Evolutionary conservation across 2,329 filamentous ascomycete species (phyloP).

Genomic region (Ophiostoma quercus): DNA sequence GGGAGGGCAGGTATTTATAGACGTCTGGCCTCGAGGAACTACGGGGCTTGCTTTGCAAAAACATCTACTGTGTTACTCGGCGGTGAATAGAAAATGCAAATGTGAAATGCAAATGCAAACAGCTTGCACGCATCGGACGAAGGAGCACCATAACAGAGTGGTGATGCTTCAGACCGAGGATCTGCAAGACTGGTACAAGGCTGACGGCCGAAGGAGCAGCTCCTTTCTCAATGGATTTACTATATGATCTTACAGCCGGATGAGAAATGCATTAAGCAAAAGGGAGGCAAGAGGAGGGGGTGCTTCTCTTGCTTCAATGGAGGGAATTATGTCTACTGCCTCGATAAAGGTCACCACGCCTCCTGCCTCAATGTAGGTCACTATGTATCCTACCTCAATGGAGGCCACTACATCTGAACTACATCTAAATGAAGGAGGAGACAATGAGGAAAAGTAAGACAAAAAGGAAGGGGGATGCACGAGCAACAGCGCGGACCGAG

Average conservation of each 20-base stretch:
- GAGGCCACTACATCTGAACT: no score
- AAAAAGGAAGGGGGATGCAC: neutral
- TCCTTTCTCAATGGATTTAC: neutral
- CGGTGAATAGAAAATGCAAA: no score
- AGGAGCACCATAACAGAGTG: neutral
- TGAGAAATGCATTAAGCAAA: neutral
- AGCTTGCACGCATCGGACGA: neutral
- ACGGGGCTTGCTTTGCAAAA: no score
- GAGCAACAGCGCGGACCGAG: no score
- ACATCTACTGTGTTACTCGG: no score
- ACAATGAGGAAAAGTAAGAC: neutral
- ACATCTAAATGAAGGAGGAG: no score
- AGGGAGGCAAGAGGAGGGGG: no score
- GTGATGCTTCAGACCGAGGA: neutral
- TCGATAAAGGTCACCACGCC: no score
- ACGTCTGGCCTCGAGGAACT: neutral
- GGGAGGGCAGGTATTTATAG: neutral
- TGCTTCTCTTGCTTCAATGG: no score
- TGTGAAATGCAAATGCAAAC: neutral
- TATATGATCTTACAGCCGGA: neutral
- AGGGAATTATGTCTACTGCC: no score
- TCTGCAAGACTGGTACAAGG: neutral
- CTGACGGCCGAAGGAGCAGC: neutral
- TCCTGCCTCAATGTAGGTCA: no score
- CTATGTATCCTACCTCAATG: no score